A percentile compares a stretch with the other conserved stretches of the same genome.
These are phyloP conservation scores for Xylariaceae sp. DNA, from an alignment of 2,329 filamentous ascomycete genomes.

Conservation along the genomic window DNA sequence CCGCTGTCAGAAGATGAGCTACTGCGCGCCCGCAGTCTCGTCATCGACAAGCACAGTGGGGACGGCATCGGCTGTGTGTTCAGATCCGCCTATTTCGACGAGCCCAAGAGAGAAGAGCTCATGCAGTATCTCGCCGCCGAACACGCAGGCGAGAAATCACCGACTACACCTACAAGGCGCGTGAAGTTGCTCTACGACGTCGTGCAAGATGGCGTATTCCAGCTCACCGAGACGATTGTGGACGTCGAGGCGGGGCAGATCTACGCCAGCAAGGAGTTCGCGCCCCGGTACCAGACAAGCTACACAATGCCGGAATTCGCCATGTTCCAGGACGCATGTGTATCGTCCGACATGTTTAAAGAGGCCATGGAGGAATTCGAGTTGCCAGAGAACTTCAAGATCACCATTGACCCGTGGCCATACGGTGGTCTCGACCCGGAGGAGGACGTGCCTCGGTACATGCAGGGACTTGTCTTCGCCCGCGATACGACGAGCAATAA, in stretches of 20 bases:
- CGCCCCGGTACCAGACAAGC: slow-evolving; percentile 36
- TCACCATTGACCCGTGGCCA: slow-evolving; percentile 62
- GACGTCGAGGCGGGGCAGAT: slow-evolving; percentile 35
- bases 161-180: slow-evolving; percentile 35
- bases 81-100: slow-evolving; percentile 27
- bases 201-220: slow-evolving; percentile 31
- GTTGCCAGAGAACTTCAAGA: slow-evolving; percentile 43
- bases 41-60: slow-evolving; percentile 24
- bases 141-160: slow-evolving; percentile 26
- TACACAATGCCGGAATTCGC: slow-evolving; percentile 40
- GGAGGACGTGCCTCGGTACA: slow-evolving; percentile 40
- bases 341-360: slow-evolving; percentile 45
- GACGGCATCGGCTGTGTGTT: slow-evolving; percentile 26
- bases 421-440: slow-evolving; percentile 51
- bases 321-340: slow-evolving; percentile 39
- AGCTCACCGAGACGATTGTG: slow-evolving; percentile 39
- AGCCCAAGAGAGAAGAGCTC: slow-evolving; percentile 29
- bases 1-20: slow-evolving; percentile 29
- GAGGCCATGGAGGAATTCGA: slow-evolving; percentile 46
- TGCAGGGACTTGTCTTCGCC: slow-evolving; percentile 52
- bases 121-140: slow-evolving; percentile 27
- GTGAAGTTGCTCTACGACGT: slow-evolving; percentile 46
- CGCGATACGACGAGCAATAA: slow-evolving; percentile 42
- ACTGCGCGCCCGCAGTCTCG: slow-evolving; percentile 24
- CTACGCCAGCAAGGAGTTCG: slow-evolving; percentile 27